These are phyloP conservation scores for Leptodontidium sp. DNA, from an alignment of 2,329 filamentous ascomycete species.

Conservation along the genomic window DNA sequence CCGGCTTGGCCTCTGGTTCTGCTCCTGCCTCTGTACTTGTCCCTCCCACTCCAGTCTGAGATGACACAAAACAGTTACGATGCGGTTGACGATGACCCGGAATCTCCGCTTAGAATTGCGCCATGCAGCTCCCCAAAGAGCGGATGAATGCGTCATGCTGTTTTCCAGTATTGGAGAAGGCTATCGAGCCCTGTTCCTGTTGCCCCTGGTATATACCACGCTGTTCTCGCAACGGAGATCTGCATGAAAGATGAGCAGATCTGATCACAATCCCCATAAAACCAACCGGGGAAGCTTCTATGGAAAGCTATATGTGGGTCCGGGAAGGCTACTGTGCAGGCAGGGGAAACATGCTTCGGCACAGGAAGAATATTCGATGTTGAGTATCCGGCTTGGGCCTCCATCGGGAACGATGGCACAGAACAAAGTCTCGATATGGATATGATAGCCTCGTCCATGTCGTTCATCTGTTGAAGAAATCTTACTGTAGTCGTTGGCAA, in stretches of 20 bases:
- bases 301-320: neutral
- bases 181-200: neutral
- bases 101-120: neutral
- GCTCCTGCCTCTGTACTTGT: neutral
- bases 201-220: neutral
- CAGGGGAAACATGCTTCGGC: neutral
- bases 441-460: neutral
- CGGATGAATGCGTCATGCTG: neutral
- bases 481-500: neutral
- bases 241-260: neutral
- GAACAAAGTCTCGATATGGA: too few relatives aligned
- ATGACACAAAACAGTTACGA: neutral
- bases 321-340: neutral
- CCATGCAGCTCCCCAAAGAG: neutral
- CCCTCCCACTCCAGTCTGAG: neutral
- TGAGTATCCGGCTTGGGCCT: too few relatives aligned
- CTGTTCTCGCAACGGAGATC: neutral
- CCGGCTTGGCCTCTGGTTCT: neutral
- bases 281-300: neutral
- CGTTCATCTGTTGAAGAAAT: neutral
- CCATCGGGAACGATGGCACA: too few relatives aligned
- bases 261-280: neutral
- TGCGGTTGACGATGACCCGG: neutral
- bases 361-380: neutral
- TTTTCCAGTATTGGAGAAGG: neutral